phyloP scores from a whole-genome alignment of 345 rosid species.

The Triadica sebifera region DNA sequence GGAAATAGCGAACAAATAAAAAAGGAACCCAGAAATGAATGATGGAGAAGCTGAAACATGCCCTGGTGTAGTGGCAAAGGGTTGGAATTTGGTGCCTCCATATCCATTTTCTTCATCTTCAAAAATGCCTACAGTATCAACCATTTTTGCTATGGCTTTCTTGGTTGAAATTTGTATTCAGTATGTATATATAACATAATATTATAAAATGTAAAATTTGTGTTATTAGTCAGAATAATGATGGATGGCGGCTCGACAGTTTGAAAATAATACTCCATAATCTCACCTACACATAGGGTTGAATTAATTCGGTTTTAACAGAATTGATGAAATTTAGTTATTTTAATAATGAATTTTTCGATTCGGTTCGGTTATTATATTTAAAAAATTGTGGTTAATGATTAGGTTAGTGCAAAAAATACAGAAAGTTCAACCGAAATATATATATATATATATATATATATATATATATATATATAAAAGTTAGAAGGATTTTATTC shows the following conservation, averaged over 20 bases:
- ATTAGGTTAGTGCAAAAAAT: no score
- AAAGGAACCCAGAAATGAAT: no score
- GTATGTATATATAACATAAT: not conserved
- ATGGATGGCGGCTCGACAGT: not conserved
- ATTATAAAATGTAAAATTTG: not conserved
- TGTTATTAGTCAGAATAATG: not conserved
- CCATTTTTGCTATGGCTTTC: not conserved
- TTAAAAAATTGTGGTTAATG: no score
- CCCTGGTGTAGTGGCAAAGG: slow-evolving; percentile 24
- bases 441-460: no score
- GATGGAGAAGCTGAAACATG: no score
- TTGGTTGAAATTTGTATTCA: not conserved
- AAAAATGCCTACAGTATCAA: not conserved
- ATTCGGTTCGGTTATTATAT: no score
- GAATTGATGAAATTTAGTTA: no score
- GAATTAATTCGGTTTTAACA: no score
- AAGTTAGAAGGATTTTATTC: no score
- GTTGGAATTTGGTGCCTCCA: slow-evolving; percentile 19
- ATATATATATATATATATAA: no score
- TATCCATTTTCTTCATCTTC: slow-evolving; percentile 21
- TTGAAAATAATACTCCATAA: not conserved
- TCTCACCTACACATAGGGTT: not conserved
- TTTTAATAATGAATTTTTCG: no score
- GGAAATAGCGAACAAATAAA: not conserved
- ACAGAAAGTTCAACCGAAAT: no score